phyloP scores from a whole-genome alignment of 176 grass and related monocot species.

The Hyparrhenia diplandra region DNA sequence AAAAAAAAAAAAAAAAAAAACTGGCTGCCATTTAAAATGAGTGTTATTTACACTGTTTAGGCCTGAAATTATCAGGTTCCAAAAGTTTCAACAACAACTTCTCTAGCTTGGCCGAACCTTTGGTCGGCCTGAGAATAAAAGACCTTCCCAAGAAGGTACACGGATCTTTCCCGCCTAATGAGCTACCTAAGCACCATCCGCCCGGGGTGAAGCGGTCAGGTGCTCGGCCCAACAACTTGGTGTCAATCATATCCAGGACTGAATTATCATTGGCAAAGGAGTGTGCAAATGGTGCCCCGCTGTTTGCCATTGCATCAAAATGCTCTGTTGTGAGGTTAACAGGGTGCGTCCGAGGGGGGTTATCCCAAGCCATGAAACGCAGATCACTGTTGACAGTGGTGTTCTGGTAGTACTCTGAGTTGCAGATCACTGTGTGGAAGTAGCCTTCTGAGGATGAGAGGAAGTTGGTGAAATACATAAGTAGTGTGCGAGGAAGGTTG shows the following conservation, averaged over 20 bases:
- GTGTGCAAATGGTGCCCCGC: constrained; percentile 61
- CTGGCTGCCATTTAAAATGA: constrained; percentile 35
- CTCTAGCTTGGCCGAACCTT: constrained; percentile 61
- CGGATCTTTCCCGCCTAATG: constrained; percentile 41
- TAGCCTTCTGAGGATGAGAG: constrained; percentile 82
- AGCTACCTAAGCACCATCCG: constrained; percentile 81
- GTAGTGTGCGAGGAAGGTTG: constrained; percentile 85
- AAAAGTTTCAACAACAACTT: constrained; percentile 72
- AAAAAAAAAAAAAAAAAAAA: background rate
- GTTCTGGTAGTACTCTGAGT: constrained; percentile 94
- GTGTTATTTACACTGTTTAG: constrained; percentile 93
- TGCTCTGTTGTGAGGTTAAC: constrained; percentile 62
- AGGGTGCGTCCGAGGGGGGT: constrained; percentile 43
- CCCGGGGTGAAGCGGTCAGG: constrained; percentile 53
- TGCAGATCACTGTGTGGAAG: constrained; percentile 98
- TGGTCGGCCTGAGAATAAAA: constrained; percentile 47
- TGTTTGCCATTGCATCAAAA: constrained; percentile 57
- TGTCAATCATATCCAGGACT: constrained; percentile 76
- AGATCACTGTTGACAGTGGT: constrained; percentile 77
- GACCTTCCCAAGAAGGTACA: constrained; percentile 57
- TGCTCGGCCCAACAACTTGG: constrained; percentile 43
- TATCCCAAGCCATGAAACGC: constrained; percentile 84
- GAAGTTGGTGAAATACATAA: constrained; percentile 98
- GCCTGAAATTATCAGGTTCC: constrained; percentile 77
- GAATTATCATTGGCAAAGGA: constrained; percentile 36